Percentiles rank a stretch among this genome's conserved stretches.
These are phyloP conservation scores for Leccinellum luteum DNA, from an alignment of 768 basidiomycete species.

Conservation along the genomic window DNA sequence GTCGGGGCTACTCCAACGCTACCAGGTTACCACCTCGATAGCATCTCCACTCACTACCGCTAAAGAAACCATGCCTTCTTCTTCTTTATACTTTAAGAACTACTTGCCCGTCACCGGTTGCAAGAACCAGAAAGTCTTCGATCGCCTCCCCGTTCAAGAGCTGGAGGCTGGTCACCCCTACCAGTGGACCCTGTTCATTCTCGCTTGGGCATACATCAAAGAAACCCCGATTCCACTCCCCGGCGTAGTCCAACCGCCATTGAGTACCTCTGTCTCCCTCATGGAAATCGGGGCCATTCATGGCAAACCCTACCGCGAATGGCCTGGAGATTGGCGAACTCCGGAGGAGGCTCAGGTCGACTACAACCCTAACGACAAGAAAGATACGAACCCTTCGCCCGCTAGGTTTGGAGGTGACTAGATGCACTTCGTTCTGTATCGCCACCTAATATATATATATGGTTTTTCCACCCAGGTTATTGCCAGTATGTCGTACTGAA, in stretches of 20 bases:
- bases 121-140: slow-evolving; percentile 9
- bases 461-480: too few relatives aligned
- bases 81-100: too few relatives aligned
- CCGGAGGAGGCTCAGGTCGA: slow-evolving; percentile 15
- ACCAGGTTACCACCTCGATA: slow-evolving; percentile 7
- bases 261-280: slow-evolving; percentile 2
- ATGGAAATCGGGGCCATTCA: slow-evolving; percentile 27
- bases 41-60: not conserved
- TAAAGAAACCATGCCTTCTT: not conserved
- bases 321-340: slow-evolving; percentile 21
- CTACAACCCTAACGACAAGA: slow-evolving; percentile 21
- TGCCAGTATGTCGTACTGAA: too few relatives aligned
- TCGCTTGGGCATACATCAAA: slow-evolving; percentile 18
- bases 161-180: slow-evolving; percentile 15
- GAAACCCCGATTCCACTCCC: slow-evolving; percentile 11
- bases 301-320: slow-evolving; percentile 26
- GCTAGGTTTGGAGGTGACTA: slow-evolving; percentile 26
- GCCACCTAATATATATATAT: too few relatives aligned
- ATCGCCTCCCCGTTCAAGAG: slow-evolving; percentile 24
- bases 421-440: not conserved
- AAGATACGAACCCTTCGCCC: slow-evolving; percentile 23
- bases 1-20: not conserved
- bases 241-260: slow-evolving; percentile 12
- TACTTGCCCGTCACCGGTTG: slow-evolving; percentile 23
- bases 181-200: slow-evolving; percentile 29